Conservation (phyloP, 1,139 yeast genomes). For the Lodderomyces parapsilosis region DNA sequence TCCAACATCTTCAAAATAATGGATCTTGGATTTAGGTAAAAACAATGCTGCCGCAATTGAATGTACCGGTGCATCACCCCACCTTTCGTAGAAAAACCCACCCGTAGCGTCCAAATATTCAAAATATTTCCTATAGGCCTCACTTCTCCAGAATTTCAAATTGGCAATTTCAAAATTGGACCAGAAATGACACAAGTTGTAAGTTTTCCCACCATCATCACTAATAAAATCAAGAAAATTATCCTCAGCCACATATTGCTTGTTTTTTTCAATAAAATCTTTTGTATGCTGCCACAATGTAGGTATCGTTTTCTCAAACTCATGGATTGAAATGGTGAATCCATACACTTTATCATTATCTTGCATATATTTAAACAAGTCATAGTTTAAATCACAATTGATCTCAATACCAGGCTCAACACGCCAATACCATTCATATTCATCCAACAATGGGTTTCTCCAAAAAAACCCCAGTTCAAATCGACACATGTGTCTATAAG, state of each 20-base stretch:
- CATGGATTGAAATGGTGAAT: conserved; percentile 65
- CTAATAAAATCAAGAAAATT: conserved; percentile 53
- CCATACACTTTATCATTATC: conserved; percentile 62
- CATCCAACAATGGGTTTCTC: conserved; percentile 50
- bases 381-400: conserved; percentile 64
- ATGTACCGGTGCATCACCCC: conserved; percentile 97
- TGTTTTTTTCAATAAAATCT: conserved; percentile 45
- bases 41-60: conserved; percentile 78
- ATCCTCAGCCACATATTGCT: conserved; percentile 44
- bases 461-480: conserved; percentile 69
- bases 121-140: conserved; percentile 67
- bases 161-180: conserved; percentile 86
- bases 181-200: conserved; percentile 90
- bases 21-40: conserved; percentile 62
- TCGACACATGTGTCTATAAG: conserved; percentile 78
- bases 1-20: conserved; percentile 80
- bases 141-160: conserved; percentile 71
- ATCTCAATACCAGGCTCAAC: conserved; percentile 67
- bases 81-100: conserved; percentile 89
- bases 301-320: conserved; percentile 55
- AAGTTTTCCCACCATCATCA: conserved; percentile 61
- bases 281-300: conserved; percentile 58
- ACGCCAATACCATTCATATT: conserved; percentile 70
- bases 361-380: conserved; percentile 61
- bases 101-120: conserved; percentile 72